Evolutionary conservation across 352 stramenopile species (phyloP), one percentile per base, ranked within the genome.

Genomic region (Phytophthora crassamura): DNA sequence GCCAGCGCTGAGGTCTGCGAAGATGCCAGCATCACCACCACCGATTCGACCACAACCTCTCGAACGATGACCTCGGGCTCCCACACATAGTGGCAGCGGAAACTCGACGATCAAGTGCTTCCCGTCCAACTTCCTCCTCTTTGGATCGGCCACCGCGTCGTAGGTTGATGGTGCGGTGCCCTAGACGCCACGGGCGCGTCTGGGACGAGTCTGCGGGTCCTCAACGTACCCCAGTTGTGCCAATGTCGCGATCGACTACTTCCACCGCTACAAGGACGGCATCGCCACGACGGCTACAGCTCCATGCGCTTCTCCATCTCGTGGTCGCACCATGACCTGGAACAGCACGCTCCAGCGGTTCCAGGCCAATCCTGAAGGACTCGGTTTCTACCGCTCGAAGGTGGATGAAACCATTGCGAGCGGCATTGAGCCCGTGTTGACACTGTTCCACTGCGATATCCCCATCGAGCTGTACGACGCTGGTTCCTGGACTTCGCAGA

Each of bases 371-470:
- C 72, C 83, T 5, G 75, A 83, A 47, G 94, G 94, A 22, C 74
- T 98, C 25, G 66, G 67, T 0, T 98, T 98, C 75, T 99, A 99
- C 75, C 88, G 97, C 67, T 58, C 77, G 8, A 54, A 98, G 0
- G 90, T 98, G 54, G 79, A 98, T 64, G 70, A 71, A 28, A 69
- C 98, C 7, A 15, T 91, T 14, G 73, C 49, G 5, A 68, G 62
- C 22, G 78, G 80, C 46, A 98, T 99, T 46, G 77, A 88, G 45
- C 93, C 96, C 20, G 73, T 95, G 32, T 78, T 98, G 6, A 98
- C 91, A 2, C 65, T 98, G 1, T 98, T 97, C 67, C 93, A 98
- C 69, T 98, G 93, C 93, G 94, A 98, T 79, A 72, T 98, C 18
- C 96, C 96, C 7, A 66, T 93, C 34, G 60, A 67, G 22, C 61